A percentile compares a stretch with the other conserved stretches of the same genome.
Conservation (phyloP, 2,329 filamentous ascomycete species). For the Phialophora tarda region DNA sequence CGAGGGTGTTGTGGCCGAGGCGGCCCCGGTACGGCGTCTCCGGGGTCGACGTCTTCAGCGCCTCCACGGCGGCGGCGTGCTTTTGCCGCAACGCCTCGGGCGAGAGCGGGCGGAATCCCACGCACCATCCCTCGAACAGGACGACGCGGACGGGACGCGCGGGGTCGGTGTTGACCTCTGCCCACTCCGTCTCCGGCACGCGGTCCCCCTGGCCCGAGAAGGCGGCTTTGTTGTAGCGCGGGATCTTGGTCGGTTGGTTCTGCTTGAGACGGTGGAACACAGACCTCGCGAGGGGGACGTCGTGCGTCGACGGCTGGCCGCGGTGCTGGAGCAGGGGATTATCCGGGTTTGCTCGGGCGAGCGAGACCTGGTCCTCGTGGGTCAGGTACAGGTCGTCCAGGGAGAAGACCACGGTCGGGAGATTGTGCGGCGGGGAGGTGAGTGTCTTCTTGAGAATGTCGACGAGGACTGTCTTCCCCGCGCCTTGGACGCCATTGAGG, state of each 20-base stretch:
- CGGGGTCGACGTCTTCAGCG: slow-evolving; percentile 50
- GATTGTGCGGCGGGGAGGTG: slow-evolving; percentile 60
- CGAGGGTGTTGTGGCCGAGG: slow-evolving; percentile 60
- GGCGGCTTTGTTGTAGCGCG: slow-evolving; percentile 82
- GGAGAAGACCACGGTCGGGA: slow-evolving; percentile 73
- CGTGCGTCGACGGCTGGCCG: slow-evolving; percentile 84
- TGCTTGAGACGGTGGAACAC: slow-evolving; percentile 67
- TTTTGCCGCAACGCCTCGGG: slow-evolving; percentile 61
- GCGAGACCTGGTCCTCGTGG: slow-evolving; percentile 68
- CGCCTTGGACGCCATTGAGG: slow-evolving; percentile 88
- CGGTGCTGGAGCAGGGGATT: slow-evolving; percentile 81
- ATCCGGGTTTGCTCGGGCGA: slow-evolving; percentile 68
- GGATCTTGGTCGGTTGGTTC: slow-evolving; percentile 64
- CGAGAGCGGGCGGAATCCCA: slow-evolving; percentile 75
- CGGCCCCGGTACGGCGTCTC: slow-evolving; percentile 52
- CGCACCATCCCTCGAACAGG: slow-evolving; percentile 89
- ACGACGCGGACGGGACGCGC: slow-evolving; percentile 62
- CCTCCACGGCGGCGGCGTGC: slow-evolving; percentile 55
- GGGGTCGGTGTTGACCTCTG: slow-evolving; percentile 52
- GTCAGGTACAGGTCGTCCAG: slow-evolving; percentile 90
- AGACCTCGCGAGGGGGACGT: slow-evolving; percentile 66
- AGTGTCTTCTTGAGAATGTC: slow-evolving; percentile 68
- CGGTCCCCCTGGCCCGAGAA: slow-evolving; percentile 79
- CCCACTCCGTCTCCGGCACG: slow-evolving; percentile 66
- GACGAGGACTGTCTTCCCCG: slow-evolving; percentile 89